phyloP scores from a whole-genome alignment of 164 flowering plant genomes.

The Aristolochia fimbriata region DNA sequence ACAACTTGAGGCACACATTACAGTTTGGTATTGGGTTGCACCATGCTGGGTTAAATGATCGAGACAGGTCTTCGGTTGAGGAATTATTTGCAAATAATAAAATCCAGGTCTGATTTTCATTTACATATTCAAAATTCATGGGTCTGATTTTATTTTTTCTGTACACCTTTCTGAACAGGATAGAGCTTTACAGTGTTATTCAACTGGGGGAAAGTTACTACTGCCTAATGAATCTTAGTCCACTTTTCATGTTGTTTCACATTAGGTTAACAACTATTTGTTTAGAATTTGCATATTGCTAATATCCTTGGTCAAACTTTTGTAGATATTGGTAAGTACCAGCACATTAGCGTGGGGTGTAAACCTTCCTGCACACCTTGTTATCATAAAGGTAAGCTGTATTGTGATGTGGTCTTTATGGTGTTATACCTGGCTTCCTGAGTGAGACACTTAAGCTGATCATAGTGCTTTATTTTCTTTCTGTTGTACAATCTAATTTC shows the following conservation, averaged over 20 bases:
- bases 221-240: too few relatives aligned
- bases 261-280: too few relatives aligned
- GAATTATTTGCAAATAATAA: conserved; percentile 91
- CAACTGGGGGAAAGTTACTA: too few relatives aligned
- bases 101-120: conserved; percentile 53
- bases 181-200: too few relatives aligned
- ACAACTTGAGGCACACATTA: conserved; percentile 80
- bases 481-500: not conserved
- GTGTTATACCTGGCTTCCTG: not conserved
- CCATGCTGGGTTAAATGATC: conserved; percentile 95
- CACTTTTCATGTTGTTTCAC: too few relatives aligned
- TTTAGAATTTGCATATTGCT: not conserved
- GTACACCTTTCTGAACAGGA: too few relatives aligned
- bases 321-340: conserved; percentile 85
- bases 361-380: conserved; percentile 97
- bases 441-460: not conserved
- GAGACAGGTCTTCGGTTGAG: conserved; percentile 86
- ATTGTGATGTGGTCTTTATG: not conserved
- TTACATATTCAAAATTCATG: too few relatives aligned
- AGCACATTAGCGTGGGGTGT: conserved; percentile 99
- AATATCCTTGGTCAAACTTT: conserved; percentile 1
- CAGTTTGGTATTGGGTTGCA: conserved; percentile 98
- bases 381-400: conserved; percentile 72
- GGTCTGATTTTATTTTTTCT: too few relatives aligned
- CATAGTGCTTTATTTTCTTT: not conserved